These are phyloP conservation scores for Fraxinus xanthoxyloides DNA, from an alignment of 305 asterid genomes.

Conservation along the genomic window DNA sequence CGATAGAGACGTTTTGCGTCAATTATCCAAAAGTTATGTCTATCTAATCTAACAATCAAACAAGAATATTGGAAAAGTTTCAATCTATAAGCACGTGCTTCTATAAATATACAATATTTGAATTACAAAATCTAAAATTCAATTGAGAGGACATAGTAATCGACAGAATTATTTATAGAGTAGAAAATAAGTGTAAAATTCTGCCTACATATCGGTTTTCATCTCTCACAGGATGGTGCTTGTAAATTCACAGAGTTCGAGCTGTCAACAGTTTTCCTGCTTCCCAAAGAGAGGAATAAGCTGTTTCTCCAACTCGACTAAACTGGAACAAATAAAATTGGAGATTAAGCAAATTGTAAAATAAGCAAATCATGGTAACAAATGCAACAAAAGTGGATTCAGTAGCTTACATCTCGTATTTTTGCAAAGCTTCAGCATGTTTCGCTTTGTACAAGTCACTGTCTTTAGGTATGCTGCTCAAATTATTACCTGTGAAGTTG, in stretches of 20 bases:
- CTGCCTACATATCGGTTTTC: background rate
- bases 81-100: background rate
- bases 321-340: constrained; percentile 35
- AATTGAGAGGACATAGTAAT: background rate
- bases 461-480: constrained; percentile 67
- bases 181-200: background rate
- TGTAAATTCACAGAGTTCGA: background rate
- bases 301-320: constrained; percentile 75
- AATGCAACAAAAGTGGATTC: background rate
- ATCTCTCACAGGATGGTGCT: background rate
- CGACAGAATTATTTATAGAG: background rate
- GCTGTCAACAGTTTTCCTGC: constrained; percentile 25
- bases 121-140: background rate
- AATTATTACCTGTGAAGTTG: constrained; percentile 43
- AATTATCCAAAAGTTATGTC: background rate
- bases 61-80: background rate
- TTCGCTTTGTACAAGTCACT: constrained; percentile 70
- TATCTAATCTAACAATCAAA: background rate
- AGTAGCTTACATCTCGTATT: constrained; percentile 67
- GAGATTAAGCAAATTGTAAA: constrained; percentile 4
- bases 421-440: constrained; percentile 67
- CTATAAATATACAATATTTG: background rate
- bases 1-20: background rate
- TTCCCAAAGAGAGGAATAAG: constrained; percentile 57
- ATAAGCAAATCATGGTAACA: background rate